Evolutionary conservation across 768 basidiomycete genomes (phyloP).

Genomic region (Tulasnella calospora): DNA sequence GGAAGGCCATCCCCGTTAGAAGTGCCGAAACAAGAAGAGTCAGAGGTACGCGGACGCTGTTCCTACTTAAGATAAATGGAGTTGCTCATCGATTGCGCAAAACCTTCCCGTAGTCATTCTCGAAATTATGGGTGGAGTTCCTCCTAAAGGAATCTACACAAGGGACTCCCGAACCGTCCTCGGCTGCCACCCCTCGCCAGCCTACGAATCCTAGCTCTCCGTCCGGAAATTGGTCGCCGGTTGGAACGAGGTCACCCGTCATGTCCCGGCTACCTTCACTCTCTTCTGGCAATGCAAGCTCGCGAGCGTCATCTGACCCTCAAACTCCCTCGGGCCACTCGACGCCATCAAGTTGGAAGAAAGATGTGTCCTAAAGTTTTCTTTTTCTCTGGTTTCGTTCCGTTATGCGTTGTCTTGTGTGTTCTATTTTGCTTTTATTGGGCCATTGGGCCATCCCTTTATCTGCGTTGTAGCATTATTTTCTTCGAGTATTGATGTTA

Average conservation of each 20-base stretch:
- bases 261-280: background rate
- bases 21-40: constrained; percentile 75
- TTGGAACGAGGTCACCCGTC: constrained; percentile 10
- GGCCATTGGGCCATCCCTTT: background rate
- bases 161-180: constrained; percentile 33
- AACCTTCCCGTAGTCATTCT: constrained; percentile 68
- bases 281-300: background rate
- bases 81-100: constrained; percentile 14
- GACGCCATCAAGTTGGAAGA: background rate
- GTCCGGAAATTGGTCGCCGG: constrained; percentile 15
- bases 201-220: background rate
- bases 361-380: background rate
- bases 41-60: constrained; percentile 54
- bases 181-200: background rate
- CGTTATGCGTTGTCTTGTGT: background rate
- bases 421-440: background rate
- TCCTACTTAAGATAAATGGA: background rate
- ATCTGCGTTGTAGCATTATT: background rate
- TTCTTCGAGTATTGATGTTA: background rate
- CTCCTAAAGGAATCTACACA: constrained; percentile 82
- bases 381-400: background rate
- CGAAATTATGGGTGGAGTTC: constrained; percentile 96
- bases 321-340: background rate
- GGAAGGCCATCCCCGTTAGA: constrained; percentile 40
- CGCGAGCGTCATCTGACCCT: background rate